These are phyloP conservation scores for Basidiobolus meristosporus DNA, from an alignment of 371 early-diverging fungal genomes.

Conservation along the genomic window DNA sequence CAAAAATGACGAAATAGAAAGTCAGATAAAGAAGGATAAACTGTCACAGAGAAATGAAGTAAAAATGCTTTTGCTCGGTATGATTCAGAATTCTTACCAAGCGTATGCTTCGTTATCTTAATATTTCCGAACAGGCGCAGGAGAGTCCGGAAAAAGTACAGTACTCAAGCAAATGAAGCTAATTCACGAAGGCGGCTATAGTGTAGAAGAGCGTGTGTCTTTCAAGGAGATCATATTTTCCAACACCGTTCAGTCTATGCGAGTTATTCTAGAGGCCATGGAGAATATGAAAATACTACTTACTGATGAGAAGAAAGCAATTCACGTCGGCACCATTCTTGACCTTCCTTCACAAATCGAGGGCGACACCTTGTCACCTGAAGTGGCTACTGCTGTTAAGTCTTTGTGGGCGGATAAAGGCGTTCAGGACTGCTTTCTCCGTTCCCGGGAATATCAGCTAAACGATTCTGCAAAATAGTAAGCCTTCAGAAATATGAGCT, in stretches of 20 bases:
- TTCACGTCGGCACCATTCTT: constrained; percentile 46
- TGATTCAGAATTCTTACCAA: constrained; percentile 1
- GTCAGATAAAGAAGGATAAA: constrained; percentile 63
- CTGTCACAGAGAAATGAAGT: constrained; percentile 67
- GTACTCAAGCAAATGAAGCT: constrained; percentile 94
- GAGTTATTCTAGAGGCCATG: constrained; percentile 88
- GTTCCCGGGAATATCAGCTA: constrained; percentile 84
- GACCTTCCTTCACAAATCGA: constrained; percentile 68
- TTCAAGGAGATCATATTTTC: constrained; percentile 88
- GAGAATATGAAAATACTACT: constrained; percentile 49
- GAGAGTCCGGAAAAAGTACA: constrained; percentile 94
- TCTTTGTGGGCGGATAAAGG: constrained; percentile 73
- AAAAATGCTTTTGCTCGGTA: constrained; percentile 88
- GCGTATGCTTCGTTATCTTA: not conserved
- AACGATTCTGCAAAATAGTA: constrained; percentile 81
- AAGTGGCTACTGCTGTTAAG: constrained; percentile 56
- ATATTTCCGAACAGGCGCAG: constrained; percentile 48
- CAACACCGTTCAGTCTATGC: constrained; percentile 86
- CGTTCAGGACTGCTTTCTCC: constrained; percentile 53
- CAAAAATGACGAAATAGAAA: constrained; percentile 77
- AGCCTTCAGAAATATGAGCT: too few relatives aligned
- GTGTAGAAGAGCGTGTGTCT: constrained; percentile 61
- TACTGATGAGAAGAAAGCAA: constrained; percentile 31
- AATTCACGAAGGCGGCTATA: constrained; percentile 85
- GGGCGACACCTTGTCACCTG: constrained; percentile 52